A percentile compares a stretch with the other conserved stretches of the same genome.
Evolutionary conservation across 768 basidiomycete species (phyloP).

Genomic region (Boletus patriciae): DNA sequence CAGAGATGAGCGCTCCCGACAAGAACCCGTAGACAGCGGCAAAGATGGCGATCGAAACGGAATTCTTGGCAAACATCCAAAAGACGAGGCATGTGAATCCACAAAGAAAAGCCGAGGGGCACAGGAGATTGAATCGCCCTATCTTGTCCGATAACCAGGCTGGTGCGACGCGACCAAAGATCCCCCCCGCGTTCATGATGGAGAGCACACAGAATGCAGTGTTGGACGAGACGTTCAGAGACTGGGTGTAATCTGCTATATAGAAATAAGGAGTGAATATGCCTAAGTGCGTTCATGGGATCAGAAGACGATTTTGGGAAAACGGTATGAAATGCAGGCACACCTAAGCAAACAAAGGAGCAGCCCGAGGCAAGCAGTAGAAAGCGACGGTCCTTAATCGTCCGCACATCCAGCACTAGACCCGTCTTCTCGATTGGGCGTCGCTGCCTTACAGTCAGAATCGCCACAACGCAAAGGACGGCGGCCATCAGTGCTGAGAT

Average conservation of each 20-base stretch:
- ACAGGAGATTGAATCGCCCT: conserved; percentile 67
- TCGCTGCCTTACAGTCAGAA: conserved; percentile 45
- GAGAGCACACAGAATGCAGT: conserved; percentile 58
- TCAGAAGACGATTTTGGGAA: conserved; percentile 1
- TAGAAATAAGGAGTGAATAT: conserved; percentile 74
- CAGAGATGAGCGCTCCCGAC: conserved; percentile 66
- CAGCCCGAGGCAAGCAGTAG: conserved; percentile 54
- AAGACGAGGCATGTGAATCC: conserved; percentile 58
- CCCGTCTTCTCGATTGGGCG: conserved; percentile 15
- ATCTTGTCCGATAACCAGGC: conserved; percentile 63
- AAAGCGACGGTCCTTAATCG: conserved; percentile 52
- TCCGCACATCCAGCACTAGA: conserved; percentile 25
- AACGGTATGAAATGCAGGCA: conserved; percentile 19
- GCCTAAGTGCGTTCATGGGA: conserved; percentile 39
- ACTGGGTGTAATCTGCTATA: conserved; percentile 58
- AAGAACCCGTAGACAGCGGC: conserved; percentile 61
- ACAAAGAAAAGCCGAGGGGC: conserved; percentile 59
- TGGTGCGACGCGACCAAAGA: conserved; percentile 64
- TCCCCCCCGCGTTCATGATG: conserved; percentile 66
- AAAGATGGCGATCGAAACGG: conserved; percentile 49
- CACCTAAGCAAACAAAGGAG: conserved; percentile 61
- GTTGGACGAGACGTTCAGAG: conserved; percentile 36
- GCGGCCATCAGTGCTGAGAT: conserved; percentile 53
- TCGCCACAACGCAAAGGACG: conserved; percentile 46
- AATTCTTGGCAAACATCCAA: conserved; percentile 51